Base-by-base conservation (phyloP, 2,329 filamentous ascomycete species). In the Dactylellina drechsleri region DNA sequence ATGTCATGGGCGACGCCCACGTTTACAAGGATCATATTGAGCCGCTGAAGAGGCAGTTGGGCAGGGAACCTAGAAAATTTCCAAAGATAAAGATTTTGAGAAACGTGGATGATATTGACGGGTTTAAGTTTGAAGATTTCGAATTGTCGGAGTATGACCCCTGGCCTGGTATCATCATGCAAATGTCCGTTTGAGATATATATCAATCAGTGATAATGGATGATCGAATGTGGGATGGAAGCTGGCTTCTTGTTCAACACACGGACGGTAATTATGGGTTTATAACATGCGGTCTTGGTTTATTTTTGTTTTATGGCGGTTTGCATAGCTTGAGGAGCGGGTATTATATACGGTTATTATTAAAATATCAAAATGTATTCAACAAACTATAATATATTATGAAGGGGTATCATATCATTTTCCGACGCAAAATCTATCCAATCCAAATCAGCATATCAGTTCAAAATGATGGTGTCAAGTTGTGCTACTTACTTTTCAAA, bases 1-100 rank as follows among this genome's bases (percentile, higher is more conserved):
- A 98, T 82, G 93, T 93, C 57, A 96, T 99, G 93, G 95, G 95
- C 13, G 95, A 99, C 82, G 92, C 94, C n/a, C 95, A 99, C 82
- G 90, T 99, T 0, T 99, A 99, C 82, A 83, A 90, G 6, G 94
- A 99, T 81, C 95, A 99, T 81, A 87, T 96, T 6, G 93, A 96
- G 64, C 93, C 95, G 12, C 84, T 99, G 70, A 87, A 90, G 80
- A 86, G 88, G 66, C 95, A 99, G 83, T 81, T 98, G 40, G 86
- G 88, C 81, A 85, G 95, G 6, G 91, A 93, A 81, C 95, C 95
- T 26, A 87, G 88, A 10, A 86, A 88, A 0, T 98, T 98, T 78
- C 95, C 95, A 0, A 88, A 87, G 57, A 81, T 99, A 71, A 87
- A 90, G 77, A 93, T 98, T 73, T 83, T 84, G 65, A 85, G 88